A percentile compares a stretch with the other conserved stretches of the same genome.
phyloP scores from a whole-genome alignment of 1,284 basidiomycete genomes.

The Ustilago hordei region DNA sequence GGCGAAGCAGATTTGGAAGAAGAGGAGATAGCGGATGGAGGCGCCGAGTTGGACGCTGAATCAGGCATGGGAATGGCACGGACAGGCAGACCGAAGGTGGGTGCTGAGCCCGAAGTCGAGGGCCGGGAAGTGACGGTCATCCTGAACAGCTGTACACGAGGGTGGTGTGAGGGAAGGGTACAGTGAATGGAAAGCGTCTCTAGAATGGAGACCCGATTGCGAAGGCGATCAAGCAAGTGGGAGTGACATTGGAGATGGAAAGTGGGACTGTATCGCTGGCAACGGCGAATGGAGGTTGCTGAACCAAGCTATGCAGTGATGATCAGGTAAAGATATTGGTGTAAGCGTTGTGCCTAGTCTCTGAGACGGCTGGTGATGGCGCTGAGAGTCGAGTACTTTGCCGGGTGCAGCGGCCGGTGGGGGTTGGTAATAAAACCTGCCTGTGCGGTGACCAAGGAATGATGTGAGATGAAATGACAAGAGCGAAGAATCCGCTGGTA shows the following conservation, averaged over 20 bases:
- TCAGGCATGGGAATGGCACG: conserved; percentile 14
- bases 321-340: neutral
- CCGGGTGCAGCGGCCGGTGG: neutral
- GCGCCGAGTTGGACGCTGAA: neutral
- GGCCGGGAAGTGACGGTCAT: conserved; percentile 24
- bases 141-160: neutral
- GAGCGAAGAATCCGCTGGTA: neutral
- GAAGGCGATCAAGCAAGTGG: conserved; percentile 9
- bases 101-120: neutral
- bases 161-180: neutral
- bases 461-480: conserved; percentile 4
- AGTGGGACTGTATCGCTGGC: neutral
- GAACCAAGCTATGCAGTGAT: neutral
- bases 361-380: neutral
- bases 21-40: conserved; percentile 1
- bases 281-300: neutral
- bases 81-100: conserved; percentile 17
- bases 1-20: neutral
- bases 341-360: neutral
- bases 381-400: neutral
- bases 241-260: conserved; percentile 8
- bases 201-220: conserved; percentile 11
- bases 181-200: neutral
- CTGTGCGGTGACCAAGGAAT: neutral
- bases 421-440: conserved; percentile 12